These are phyloP conservation scores for Maudiozyma serrabonitensis DNA, from an alignment of 805 yeast genomes.

Conservation along the genomic window DNA sequence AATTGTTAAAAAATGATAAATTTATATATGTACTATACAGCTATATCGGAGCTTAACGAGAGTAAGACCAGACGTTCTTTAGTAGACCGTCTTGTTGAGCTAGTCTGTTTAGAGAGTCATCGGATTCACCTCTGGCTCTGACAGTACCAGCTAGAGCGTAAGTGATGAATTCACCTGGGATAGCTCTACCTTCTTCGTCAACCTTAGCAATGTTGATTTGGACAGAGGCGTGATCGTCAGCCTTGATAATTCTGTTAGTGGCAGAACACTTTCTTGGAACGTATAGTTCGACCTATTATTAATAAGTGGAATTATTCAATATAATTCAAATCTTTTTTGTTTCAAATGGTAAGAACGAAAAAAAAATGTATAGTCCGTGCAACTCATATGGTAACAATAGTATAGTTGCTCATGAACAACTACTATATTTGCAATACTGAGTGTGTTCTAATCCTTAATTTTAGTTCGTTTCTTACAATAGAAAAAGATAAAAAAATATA, in stretches of 20 bases:
- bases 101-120: conserved; percentile 97
- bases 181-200: conserved; percentile 91
- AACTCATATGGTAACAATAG: too few species aligned
- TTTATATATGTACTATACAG: conserved; percentile 1
- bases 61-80: conserved; percentile 91
- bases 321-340: neutral
- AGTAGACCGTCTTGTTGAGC: conserved; percentile 98
- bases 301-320: neutral
- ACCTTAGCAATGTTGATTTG: conserved; percentile 98
- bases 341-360: neutral
- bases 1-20: neutral
- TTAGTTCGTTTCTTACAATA: too few species aligned
- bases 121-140: conserved; percentile 99
- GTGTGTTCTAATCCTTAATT: too few species aligned
- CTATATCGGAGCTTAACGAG: conserved; percentile 49
- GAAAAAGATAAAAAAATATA: neutral
- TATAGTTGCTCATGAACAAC: too few species aligned
- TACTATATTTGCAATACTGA: too few species aligned
- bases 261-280: conserved; percentile 99
- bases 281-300: conserved; percentile 90
- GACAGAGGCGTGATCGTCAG: conserved; percentile 98
- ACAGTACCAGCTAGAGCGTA: conserved; percentile 96
- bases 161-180: conserved; percentile 83
- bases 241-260: conserved; percentile 99
- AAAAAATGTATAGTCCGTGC: neutral